phyloP scores from a whole-genome alignment of 164 flowering plant species.

The Liquidambar formosana region DNA sequence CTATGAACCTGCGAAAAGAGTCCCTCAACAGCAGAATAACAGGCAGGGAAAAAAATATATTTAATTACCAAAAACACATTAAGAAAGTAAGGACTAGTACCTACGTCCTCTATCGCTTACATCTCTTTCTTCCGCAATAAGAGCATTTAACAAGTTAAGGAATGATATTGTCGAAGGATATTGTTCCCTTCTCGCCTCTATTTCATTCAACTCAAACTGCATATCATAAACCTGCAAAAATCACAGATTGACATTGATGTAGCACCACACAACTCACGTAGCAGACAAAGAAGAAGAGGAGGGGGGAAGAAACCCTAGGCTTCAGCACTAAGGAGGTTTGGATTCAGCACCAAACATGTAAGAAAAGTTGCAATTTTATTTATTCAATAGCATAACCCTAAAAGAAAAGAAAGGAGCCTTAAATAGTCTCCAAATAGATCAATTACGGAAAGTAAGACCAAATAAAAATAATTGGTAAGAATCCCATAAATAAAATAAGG shows the following conservation, averaged over 20 bases:
- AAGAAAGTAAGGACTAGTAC: constrained; percentile 33
- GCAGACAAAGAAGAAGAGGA: no score
- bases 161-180: constrained; percentile 98
- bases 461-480: no score
- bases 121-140: constrained; percentile 84
- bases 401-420: no score
- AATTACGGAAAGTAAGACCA: no score
- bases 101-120: constrained; percentile 88
- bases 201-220: constrained; percentile 94
- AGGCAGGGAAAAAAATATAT: constrained; percentile 5
- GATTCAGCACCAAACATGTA: no score
- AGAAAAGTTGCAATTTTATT: no score
- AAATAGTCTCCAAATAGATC: no score
- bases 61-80: background rate
- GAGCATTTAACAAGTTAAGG: constrained; percentile 83
- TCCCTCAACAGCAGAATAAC: constrained; percentile 8
- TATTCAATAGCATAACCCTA: no score
- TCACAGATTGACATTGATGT: constrained; percentile 10
- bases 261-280: no score
- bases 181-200: constrained; percentile 88
- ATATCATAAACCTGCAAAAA: constrained; percentile 88
- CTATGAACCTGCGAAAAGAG: constrained; percentile 66
- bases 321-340: no score
- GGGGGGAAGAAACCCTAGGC: no score
- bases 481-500: no score